Base-by-base conservation (phyloP, 1,284 basidiomycete genomes). In the Cerioporus squamosus region DNA sequence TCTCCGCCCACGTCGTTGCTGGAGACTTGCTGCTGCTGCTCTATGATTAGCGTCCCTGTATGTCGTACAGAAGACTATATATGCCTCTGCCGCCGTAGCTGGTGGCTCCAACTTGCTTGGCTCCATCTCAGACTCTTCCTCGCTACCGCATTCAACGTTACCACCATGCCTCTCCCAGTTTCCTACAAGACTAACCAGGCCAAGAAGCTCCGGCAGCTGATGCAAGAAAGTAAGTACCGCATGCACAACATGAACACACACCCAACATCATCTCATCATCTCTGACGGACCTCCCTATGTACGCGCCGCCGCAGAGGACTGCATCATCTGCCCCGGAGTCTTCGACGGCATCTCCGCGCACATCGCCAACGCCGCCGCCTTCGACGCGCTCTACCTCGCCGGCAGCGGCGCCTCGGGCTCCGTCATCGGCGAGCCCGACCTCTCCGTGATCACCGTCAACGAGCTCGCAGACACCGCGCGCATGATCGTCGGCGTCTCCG, bases 311-410 rank as follows among this genome's bases (percentile, higher is more conserved):
- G 29, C 29, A 29, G 29, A 29, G 29, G 29, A 29, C 29, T 29
- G 29, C 53, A 57, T 68, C 5, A 67, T 67, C 44, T 65, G 64
- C 51, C 68, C 67, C 12, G 68, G 68, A 23, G 60, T 69, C 3
- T 68, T 68, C 60, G 67, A 70, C 53, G 69, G 69, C 46, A 63
- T 69, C 62, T 69, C 67, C 31, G 63, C 67, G 10, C 66, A 68
- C 58, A 57, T 70, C 54, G 66, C 68, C 44, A 66, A 63, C 29
- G 29, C 29, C 29, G 29, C 29, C 29, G 29, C 7, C 40, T 68
- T 68, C 59, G 65, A 70, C 55, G 63, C 59, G 22, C 63, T 70
- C 38, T 70, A 70, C 52, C 65, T 69, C 60, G 66, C 65, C 2
- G 66, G 69, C 50, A 66, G 65, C 59, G 69, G 69, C 43, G 53